Base-by-base conservation (phyloP, 345 rosid species). In the Lepidium sativum region DNA sequence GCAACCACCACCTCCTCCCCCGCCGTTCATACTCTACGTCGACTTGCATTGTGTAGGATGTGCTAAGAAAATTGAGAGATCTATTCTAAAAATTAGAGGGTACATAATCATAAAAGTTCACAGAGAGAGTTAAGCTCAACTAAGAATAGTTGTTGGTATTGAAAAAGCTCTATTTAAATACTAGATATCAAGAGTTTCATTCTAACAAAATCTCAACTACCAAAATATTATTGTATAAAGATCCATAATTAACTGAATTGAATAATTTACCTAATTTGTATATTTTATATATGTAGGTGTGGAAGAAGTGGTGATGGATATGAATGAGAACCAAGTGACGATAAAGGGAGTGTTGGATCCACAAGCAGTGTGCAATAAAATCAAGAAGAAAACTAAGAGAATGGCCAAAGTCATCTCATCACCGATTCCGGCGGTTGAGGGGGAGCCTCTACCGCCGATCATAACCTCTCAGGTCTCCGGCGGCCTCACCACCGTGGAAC, bases 1-100 rank as follows among this genome's bases (percentile, higher is more conserved):
- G 14, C 82, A 83, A 29, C 72, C 72, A 6, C 77, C 86, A 14
- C 64, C 75, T 29, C 85, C 87, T 9, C 89, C 88, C 6, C 76
- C 91, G 41, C 96, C 95, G 4, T 79, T 84, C 33, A 79, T 91
- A 35, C 69, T 94, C 71, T 81, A 31, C 47, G 87, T 90, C 44
- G 92, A 94, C 80, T 77, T 90, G 83, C 97, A 90, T 80, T 94
- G 99, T 59, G 84, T 81, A 6, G 97, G 97, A 15, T 94, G 99
- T 37, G 88, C 96, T 49, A 88, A 91, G 80, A 91, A 91, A 80
- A 88, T 94, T 41, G 87, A 91, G 78, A 85, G 70, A 69, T 84
- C 84, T 70, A 81, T 94, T 63, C 74, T 78, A 83, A 85, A 76
- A 57, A 88, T 88, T 33, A 82, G 82, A 82, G n/a, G 98, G 98